These are phyloP conservation scores for Nasturtium officinale DNA, from an alignment of 345 rosid genomes.

Conservation along the genomic window DNA sequence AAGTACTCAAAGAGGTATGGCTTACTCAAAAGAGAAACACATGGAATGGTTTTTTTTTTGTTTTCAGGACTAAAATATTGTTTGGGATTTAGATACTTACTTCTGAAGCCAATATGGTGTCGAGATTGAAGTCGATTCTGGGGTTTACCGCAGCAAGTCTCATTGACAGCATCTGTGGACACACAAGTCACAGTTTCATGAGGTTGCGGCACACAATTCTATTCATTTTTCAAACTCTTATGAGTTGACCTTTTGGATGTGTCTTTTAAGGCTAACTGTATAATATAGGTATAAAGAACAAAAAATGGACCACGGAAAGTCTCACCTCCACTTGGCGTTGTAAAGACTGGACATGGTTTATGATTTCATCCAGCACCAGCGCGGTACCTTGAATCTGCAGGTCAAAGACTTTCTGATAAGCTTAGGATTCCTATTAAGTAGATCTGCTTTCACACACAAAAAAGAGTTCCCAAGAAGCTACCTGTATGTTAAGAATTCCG, in stretches of 20 bases:
- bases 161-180: slow-evolving; percentile 89
- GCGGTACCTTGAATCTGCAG: slow-evolving; percentile 96
- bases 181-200: slow-evolving; percentile 32
- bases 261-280: slow-evolving; percentile 22
- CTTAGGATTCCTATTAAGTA: slow-evolving; percentile 1
- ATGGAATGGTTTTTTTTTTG: neutral
- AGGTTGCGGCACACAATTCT: slow-evolving; percentile 18
- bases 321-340: slow-evolving; percentile 98
- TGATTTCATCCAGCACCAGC: slow-evolving; percentile 89
- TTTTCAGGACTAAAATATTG: slow-evolving; percentile 1
- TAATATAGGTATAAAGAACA: slow-evolving; percentile 21
- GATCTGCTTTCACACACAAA: neutral
- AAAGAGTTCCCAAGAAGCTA: slow-evolving; percentile 5
- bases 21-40: slow-evolving; percentile 26
- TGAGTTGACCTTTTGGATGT: slow-evolving; percentile 33
- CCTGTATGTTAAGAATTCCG: neutral
- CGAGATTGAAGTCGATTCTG: slow-evolving; percentile 75
- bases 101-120: slow-evolving; percentile 69
- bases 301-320: slow-evolving; percentile 37
- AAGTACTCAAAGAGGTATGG: slow-evolving; percentile 25
- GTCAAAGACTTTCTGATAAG: slow-evolving; percentile 33
- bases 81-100: slow-evolving; percentile 52
- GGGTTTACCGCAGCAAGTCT: slow-evolving; percentile 92
- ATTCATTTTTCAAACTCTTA: slow-evolving; percentile 6
- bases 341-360: slow-evolving; percentile 88